Evolutionary conservation across 139 green algal species (phyloP), one percentile per base, ranked within the genome.

Genomic region (Picochlorum sp.): DNA sequence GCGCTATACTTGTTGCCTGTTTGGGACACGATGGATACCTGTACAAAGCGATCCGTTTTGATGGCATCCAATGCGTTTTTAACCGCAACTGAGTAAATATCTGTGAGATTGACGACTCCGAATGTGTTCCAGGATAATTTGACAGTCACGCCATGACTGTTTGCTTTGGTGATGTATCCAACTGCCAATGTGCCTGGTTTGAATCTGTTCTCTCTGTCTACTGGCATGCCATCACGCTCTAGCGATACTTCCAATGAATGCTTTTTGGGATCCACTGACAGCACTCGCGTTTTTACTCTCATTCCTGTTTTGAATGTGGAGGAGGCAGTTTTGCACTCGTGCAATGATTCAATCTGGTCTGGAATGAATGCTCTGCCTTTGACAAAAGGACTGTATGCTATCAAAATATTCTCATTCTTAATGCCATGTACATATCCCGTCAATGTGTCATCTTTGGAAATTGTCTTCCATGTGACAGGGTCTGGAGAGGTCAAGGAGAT

Each of bases 1-100:
- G n/a, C n/a, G n/a, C 6, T 54, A 9, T 54, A 21, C 16, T 26
- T 26, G 18, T 54, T 54, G 16, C n/a, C 47, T 38, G 51, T 31
- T 59, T 59, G 15, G 47, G 18, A 20, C 15, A 81, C 34, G 58
- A 91, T 77, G 6, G 65, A 52, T 31, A 54, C 77, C 2, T 68
- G 73, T 49, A 87, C 83, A 55, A 73, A 85, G 26, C 62, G 55
- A 4, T 83, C 84, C 37, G 65, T 51, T 18, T 34, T n/a, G 13
- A 95, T 16, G 14, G 77, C 83, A 14, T 63, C 62, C 49, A 92
- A 63, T 11, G 82, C 83, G 28, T 91, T 81, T 18, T 60, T 21
- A 21, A 90, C 77, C 23, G 66, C 86, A 1, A 1, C 31, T 49
- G 96, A 86, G 45, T 88, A 80, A 0, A 97, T 61, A 65, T 97